Base-by-base conservation (phyloP, 345 rosid genomes). In the Citrus medica region DNA sequence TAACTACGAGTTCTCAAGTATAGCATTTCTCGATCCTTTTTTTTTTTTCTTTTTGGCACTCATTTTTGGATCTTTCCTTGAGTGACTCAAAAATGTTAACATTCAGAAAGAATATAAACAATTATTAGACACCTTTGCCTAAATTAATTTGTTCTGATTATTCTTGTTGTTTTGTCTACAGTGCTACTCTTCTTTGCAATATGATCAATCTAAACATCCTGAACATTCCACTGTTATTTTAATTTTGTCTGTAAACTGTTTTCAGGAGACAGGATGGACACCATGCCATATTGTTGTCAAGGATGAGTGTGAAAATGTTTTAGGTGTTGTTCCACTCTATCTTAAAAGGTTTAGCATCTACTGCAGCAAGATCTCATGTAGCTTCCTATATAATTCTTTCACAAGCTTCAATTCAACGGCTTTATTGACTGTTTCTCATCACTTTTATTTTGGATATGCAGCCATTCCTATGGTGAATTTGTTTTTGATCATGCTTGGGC, bases 401-500 rank as follows among this genome's bases (percentile, higher is more conserved):
- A 55, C 9, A 67, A 67, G 55, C 69, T 75, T 84, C 72, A 7
- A 10, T 19, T 70, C 59, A 53, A 28, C 63, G 7, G 33, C 33
- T 73, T 73, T 56, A 16, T 4, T 74, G 14, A 58, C 74, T 71
- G 51, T 56, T 73, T 85, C 80, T 86, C 56, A 78, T 82, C 35
- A 73, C 55, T 59, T 71, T 71, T 81, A 48, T 69, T 79, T 79
- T 86, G 74, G 35, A 53, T 86, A 19, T 75, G 81, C 93, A 95
- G 98, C 83, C 98, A 95, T 79, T 95, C 99, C 9, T 87, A 90
- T 61, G 99, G 99, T 12, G 99, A 95, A 89, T 95, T 91, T 87
- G 99, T 93, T 82, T 95, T 95, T 66, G 98, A 95, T 82, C 90
- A 95, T 87, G 83, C 97, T 56, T 93, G 99, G 99, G 98, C 97